phyloP scores from a whole-genome alignment of 768 basidiomycete species.

The Boletus rex-veris region DNA sequence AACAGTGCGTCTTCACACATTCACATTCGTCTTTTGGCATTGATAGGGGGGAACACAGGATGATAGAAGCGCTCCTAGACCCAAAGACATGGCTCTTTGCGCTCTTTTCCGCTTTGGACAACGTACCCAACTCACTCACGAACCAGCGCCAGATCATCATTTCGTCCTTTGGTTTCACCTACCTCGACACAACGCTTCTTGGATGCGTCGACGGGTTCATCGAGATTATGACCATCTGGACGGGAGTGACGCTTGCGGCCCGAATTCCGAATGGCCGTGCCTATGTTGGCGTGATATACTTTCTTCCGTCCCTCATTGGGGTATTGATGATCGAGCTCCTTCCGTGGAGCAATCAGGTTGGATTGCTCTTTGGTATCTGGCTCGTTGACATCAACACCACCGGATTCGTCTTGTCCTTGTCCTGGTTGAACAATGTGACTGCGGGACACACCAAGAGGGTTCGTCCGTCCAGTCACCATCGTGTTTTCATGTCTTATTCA shows the following conservation, averaged over 20 bases:
- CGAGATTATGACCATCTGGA: conserved; percentile 67
- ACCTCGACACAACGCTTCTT: conserved; percentile 65
- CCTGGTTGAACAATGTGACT: conserved; percentile 64
- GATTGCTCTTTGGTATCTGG: conserved; percentile 50
- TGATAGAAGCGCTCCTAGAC: conserved; percentile 65
- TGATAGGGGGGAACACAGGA: conserved; percentile 34
- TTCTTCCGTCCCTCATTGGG: conserved; percentile 64
- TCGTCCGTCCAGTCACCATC: conserved; percentile 31
- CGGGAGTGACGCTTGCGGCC: conserved; percentile 58
- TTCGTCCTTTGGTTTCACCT: conserved; percentile 59
- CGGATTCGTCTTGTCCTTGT: conserved; percentile 56
- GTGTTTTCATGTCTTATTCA: background rate
- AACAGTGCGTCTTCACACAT: conserved; percentile 53
- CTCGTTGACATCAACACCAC: conserved; percentile 46
- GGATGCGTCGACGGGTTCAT: conserved; percentile 63
- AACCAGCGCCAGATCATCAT: conserved; percentile 67
- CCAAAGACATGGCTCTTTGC: conserved; percentile 79
- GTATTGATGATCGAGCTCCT: conserved; percentile 59
- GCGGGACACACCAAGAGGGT: conserved; percentile 73
- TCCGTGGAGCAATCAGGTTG: conserved; percentile 63
- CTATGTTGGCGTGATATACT: conserved; percentile 58
- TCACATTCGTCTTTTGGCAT: background rate
- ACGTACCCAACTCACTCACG: conserved; percentile 63
- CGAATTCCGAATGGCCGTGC: conserved; percentile 55
- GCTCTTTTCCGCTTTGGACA: conserved; percentile 57